Conservation (phyloP, 768 basidiomycete species). For the Tephrocybe rancida region DNA sequence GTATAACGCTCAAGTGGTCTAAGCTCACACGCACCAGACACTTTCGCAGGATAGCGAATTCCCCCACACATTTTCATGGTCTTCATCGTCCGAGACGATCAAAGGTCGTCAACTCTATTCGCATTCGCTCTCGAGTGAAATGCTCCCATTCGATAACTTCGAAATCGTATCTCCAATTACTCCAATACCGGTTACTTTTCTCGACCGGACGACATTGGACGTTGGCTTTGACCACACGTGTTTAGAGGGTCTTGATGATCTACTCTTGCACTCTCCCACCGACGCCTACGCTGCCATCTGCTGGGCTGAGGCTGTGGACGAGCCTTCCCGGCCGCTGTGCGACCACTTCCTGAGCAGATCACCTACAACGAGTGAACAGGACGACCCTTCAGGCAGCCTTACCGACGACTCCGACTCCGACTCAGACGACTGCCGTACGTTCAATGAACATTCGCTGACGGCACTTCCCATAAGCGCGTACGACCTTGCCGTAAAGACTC, state of each 20-base stretch:
- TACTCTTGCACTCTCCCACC: conserved; percentile 34
- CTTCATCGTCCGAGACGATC: conserved; percentile 21
- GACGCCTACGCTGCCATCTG: conserved; percentile 39
- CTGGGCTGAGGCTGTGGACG: conserved; percentile 30
- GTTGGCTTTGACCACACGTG: conserved; percentile 39
- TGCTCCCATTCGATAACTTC: conserved; percentile 20
- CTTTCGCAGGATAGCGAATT: conserved; percentile 27
- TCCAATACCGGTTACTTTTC: conserved; percentile 16
- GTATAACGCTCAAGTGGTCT: not conserved
- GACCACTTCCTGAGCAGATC: not conserved
- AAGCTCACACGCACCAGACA: conserved; percentile 6
- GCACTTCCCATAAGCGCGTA: not conserved
- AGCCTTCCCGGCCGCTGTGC: conserved; percentile 9
- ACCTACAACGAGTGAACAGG: not conserved
- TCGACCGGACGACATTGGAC: conserved; percentile 39
- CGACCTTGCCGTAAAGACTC: not conserved
- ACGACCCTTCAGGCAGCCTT: conserved; percentile 17
- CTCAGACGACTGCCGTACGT: conserved; percentile 27
- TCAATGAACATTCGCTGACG: conserved; percentile 19
- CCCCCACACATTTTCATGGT: conserved; percentile 32
- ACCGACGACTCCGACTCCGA: conserved; percentile 30
- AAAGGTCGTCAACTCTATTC: conserved; percentile 19
- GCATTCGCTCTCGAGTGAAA: conserved; percentile 29
- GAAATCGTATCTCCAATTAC: conserved; percentile 16
- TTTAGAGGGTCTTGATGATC: conserved; percentile 39